Percentiles rank a stretch among this genome's conserved stretches.
phyloP scores from a whole-genome alignment of 768 basidiomycete genomes.

The Tephrocybe sp. region DNA sequence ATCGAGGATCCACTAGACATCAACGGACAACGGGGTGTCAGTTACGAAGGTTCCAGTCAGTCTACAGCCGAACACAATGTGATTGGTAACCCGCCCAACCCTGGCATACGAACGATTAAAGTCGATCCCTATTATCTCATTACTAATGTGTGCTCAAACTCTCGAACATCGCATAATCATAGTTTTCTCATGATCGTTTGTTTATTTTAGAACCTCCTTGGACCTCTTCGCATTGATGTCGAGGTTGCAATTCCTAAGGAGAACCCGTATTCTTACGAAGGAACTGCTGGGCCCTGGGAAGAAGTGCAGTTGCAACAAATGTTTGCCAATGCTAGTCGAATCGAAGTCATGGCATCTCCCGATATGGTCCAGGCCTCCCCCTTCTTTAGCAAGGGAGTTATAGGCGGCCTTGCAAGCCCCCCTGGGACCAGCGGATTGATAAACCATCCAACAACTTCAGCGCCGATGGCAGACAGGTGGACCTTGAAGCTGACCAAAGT shows the following conservation, averaged over 20 bases:
- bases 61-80: constrained; percentile 11
- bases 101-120: constrained; percentile 53
- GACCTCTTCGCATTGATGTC: constrained; percentile 67
- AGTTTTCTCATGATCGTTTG: neutral
- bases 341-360: constrained; percentile 48
- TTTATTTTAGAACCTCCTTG: constrained; percentile 50
- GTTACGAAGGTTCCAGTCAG: constrained; percentile 36
- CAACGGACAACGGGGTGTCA: constrained; percentile 51
- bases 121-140: constrained; percentile 94
- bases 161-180: neutral
- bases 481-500: constrained; percentile 75
- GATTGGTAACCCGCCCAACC: constrained; percentile 24
- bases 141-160: constrained; percentile 48
- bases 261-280: constrained; percentile 68
- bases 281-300: constrained; percentile 64
- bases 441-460: constrained; percentile 16
- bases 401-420: constrained; percentile 26
- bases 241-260: constrained; percentile 52
- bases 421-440: constrained; percentile 21
- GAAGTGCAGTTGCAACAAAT: constrained; percentile 60
- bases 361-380: constrained; percentile 36
- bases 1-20: constrained; percentile 86
- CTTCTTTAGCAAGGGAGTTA: constrained; percentile 36
- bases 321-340: constrained; percentile 57
- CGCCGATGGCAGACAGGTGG: constrained; percentile 31